phyloP scores from a whole-genome alignment of 441 rosid species.

The Omphalea diandra region DNA sequence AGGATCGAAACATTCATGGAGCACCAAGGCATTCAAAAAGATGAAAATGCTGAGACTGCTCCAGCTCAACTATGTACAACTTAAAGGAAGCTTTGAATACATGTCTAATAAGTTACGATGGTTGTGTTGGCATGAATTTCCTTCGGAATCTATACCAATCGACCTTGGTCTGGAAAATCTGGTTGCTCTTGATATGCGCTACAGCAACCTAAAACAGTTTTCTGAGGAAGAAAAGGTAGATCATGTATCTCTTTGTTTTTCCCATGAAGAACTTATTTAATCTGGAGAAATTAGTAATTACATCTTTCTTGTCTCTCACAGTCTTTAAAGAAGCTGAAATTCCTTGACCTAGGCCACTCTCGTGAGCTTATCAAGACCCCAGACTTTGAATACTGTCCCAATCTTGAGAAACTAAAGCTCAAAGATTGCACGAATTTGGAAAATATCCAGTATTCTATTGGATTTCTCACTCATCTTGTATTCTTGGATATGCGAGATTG shows the following conservation, averaged over 20 bases:
- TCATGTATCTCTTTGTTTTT: not conserved
- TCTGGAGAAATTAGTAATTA: not conserved
- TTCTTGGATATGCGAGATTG: slow-evolving; percentile 14
- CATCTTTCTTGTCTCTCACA: slow-evolving; percentile 21
- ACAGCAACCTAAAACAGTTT: slow-evolving; percentile 6
- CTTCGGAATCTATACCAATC: slow-evolving; percentile 10
- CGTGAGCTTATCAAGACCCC: slow-evolving; percentile 18
- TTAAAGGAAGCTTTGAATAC: slow-evolving; percentile 13
- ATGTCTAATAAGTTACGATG: slow-evolving; percentile 13
- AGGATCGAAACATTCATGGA: not conserved
- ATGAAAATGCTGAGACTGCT: slow-evolving; percentile 20
- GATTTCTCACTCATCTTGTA: not conserved
- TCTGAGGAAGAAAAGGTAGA: slow-evolving; percentile 21
- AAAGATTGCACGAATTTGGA: slow-evolving; percentile 20
- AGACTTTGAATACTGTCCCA: slow-evolving; percentile 13
- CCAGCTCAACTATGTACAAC: slow-evolving; percentile 12
- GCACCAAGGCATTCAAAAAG: slow-evolving; percentile 11
- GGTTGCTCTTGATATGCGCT: slow-evolving; percentile 18
- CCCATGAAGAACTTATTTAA: not conserved
- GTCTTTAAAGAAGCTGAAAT: slow-evolving; percentile 18
- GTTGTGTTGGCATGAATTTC: slow-evolving; percentile 7
- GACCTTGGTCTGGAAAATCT: slow-evolving; percentile 11
- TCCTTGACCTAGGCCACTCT: slow-evolving; percentile 27
- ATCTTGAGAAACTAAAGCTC: slow-evolving; percentile 24
- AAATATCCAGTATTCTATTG: not conserved